Conservation (phyloP, 139 green algal genomes). For the Gonium pectorale region DNA sequence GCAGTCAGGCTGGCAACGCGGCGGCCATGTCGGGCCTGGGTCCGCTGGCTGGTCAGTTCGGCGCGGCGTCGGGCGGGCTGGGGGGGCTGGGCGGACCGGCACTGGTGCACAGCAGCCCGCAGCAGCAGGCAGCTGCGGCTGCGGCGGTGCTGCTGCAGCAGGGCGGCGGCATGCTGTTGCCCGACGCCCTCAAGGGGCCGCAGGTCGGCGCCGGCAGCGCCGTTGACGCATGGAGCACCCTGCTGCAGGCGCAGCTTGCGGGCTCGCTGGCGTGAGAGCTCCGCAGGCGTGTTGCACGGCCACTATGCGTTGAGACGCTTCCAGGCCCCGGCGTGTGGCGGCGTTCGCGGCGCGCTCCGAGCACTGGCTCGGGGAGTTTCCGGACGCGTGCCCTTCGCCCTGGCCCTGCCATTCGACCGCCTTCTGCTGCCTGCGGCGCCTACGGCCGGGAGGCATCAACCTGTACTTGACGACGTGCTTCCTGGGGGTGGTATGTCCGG, state of each 20-base stretch:
- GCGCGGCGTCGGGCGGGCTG: neutral
- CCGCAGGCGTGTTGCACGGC: too few species aligned
- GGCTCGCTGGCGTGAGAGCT: slow-evolving; percentile 13
- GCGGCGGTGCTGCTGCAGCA: neutral
- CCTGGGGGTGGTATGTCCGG: too few species aligned
- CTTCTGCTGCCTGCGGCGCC: too few species aligned
- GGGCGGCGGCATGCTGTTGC: slow-evolving; percentile 11
- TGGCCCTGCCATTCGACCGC: too few species aligned
- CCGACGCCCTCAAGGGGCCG: neutral
- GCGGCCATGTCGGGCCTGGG: neutral
- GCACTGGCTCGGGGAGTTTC: too few species aligned
- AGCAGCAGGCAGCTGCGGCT: neutral
- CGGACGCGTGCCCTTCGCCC: too few species aligned
- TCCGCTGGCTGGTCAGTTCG: neutral
- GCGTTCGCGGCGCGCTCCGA: too few species aligned
- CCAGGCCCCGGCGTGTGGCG: too few species aligned
- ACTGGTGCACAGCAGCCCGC: slow-evolving; percentile 26
- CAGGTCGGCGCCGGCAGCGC: neutral
- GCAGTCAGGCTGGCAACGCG: neutral
- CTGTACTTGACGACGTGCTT: too few species aligned
- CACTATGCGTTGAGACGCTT: too few species aligned
- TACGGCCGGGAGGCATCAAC: too few species aligned
- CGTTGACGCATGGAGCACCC: neutral
- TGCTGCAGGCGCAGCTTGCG: slow-evolving; percentile 11
- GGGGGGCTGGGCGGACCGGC: neutral